These are phyloP conservation scores for Maudiozyma saulgeensis DNA, from an alignment of 805 yeast genomes.

Conservation along the genomic window DNA sequence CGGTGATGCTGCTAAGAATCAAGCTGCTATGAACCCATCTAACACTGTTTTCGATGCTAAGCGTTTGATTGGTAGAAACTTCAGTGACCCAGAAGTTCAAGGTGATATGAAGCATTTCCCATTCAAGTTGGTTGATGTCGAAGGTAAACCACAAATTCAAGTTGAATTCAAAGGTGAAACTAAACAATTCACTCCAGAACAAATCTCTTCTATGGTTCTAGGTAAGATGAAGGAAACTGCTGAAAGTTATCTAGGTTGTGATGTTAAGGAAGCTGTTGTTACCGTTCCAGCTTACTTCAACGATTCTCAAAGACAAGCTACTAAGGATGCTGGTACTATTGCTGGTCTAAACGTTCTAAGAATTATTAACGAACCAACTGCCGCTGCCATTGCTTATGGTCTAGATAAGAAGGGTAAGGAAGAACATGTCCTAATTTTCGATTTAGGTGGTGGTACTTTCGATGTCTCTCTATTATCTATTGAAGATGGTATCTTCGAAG, in stretches of 20 bases:
- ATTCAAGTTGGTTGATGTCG: constrained; percentile 65
- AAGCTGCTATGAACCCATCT: constrained; percentile 91
- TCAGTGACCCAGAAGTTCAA: constrained; percentile 50
- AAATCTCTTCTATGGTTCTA: constrained; percentile 86
- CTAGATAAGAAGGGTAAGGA: constrained; percentile 59
- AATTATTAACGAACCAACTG: constrained; percentile 91
- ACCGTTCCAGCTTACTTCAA: constrained; percentile 95
- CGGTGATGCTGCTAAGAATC: constrained; percentile 74
- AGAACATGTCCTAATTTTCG: constrained; percentile 86
- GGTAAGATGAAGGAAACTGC: constrained; percentile 91
- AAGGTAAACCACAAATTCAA: constrained; percentile 78
- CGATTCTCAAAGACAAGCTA: constrained; percentile 95
- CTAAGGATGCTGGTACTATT: constrained; percentile 93
- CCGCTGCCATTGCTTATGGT: constrained; percentile 98
- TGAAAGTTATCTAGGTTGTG: constrained; percentile 77
- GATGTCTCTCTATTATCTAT: constrained; percentile 91
- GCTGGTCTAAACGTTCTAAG: constrained; percentile 90
- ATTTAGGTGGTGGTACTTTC: constrained; percentile 98
- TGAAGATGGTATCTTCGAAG: constrained; percentile 95
- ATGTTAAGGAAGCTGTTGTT: constrained; percentile 84
- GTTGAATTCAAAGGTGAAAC: constrained; percentile 85
- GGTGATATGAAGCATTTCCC: constrained; percentile 70
- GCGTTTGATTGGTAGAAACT: constrained; percentile 76
- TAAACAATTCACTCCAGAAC: constrained; percentile 86
- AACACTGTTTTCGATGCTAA: constrained; percentile 95